phyloP scores from a whole-genome alignment of 2,329 filamentous ascomycete genomes.

The Ceratocystis ficicola region DNA sequence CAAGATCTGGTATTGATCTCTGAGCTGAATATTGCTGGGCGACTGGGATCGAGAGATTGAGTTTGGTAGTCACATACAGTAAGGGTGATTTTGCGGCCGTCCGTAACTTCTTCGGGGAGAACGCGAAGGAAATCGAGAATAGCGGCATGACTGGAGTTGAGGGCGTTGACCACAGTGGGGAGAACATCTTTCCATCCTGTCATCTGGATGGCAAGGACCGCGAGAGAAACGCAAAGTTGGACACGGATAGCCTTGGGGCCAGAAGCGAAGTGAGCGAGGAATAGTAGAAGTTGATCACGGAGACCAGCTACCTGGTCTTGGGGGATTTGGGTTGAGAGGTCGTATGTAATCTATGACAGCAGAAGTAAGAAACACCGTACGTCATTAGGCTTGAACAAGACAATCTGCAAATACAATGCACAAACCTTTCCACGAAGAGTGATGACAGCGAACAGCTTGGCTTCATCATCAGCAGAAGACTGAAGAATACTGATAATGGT shows the following conservation, averaged over 20 bases:
- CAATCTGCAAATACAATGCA: neutral
- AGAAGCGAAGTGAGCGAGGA: slow-evolving; percentile 68
- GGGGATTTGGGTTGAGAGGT: slow-evolving; percentile 74
- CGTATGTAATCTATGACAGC: slow-evolving; percentile 71
- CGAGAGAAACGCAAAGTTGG: slow-evolving; percentile 88
- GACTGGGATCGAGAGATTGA: slow-evolving; percentile 9
- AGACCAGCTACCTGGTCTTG: slow-evolving; percentile 61
- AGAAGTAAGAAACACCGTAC: neutral
- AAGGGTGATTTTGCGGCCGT: slow-evolving; percentile 98
- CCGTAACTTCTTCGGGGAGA: slow-evolving; percentile 94
- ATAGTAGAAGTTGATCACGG: slow-evolving; percentile 68
- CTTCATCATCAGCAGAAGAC: slow-evolving; percentile 66
- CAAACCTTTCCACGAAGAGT: slow-evolving; percentile 92
- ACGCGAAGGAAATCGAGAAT: slow-evolving; percentile 94
- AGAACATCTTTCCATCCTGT: slow-evolving; percentile 89
- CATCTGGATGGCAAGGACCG: slow-evolving; percentile 93
- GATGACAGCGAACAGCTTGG: slow-evolving; percentile 89
- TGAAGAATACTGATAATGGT: slow-evolving; percentile 78
- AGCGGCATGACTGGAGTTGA: slow-evolving; percentile 70
- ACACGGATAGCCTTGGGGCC: slow-evolving; percentile 78
- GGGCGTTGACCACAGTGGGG: slow-evolving; percentile 61
- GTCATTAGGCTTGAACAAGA: neutral
- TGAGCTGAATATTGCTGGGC: slow-evolving; percentile 10
- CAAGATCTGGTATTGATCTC: slow-evolving; percentile 17
- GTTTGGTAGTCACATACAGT: slow-evolving; percentile 68